Percentiles rank a stretch among this genome's conserved stretches.
Conservation (phyloP, 2,329 filamentous ascomycete species). For the Aspergillus quadrilineatus region DNA sequence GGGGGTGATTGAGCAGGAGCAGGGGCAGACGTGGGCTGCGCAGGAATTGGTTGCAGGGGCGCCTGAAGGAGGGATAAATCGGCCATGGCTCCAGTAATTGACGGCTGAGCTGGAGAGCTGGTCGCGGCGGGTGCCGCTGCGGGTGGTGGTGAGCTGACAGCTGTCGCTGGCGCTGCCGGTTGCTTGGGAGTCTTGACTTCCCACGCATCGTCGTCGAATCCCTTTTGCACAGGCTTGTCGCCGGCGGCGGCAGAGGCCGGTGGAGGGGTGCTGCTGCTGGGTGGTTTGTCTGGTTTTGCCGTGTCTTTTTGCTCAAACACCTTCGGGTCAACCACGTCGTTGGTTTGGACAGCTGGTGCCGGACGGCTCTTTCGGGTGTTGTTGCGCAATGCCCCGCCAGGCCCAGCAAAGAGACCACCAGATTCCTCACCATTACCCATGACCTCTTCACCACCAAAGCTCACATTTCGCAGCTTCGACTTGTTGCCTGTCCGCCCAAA, state of each 20-base stretch:
- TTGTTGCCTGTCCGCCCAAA: slow-evolving; percentile 63
- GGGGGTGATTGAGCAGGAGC: slow-evolving; percentile 45
- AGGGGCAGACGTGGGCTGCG: slow-evolving; percentile 49
- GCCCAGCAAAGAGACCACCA: slow-evolving; percentile 83
- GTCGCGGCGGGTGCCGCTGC: slow-evolving; percentile 36
- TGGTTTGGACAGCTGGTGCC: slow-evolving; percentile 79
- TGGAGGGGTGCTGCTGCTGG: slow-evolving; percentile 50
- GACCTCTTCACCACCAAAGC: slow-evolving; percentile 53
- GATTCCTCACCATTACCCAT: slow-evolving; percentile 59
- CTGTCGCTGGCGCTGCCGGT: slow-evolving; percentile 33
- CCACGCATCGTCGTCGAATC: slow-evolving; percentile 97
- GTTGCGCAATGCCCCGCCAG: slow-evolving; percentile 85
- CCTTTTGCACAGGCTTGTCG: slow-evolving; percentile 54
- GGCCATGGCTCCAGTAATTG: slow-evolving; percentile 67
- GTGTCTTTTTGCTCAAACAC: slow-evolving; percentile 69
- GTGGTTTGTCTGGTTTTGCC: slow-evolving; percentile 38
- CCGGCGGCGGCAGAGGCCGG: slow-evolving; percentile 49
- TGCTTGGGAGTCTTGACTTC: slow-evolving; percentile 82
- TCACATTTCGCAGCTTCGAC: slow-evolving; percentile 57
- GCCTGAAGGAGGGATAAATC: slow-evolving; percentile 65
- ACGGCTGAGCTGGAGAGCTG: slow-evolving; percentile 26
- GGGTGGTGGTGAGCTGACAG: slow-evolving; percentile 18
- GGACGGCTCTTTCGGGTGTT: slow-evolving; percentile 92
- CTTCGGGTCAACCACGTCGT: slow-evolving; percentile 82
- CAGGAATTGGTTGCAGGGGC: slow-evolving; percentile 57